A percentile compares a stretch with the other conserved stretches of the same genome.
These are phyloP conservation scores for Dryas octopetala DNA, from an alignment of 306 rosid genomes.

Conservation along the genomic window DNA sequence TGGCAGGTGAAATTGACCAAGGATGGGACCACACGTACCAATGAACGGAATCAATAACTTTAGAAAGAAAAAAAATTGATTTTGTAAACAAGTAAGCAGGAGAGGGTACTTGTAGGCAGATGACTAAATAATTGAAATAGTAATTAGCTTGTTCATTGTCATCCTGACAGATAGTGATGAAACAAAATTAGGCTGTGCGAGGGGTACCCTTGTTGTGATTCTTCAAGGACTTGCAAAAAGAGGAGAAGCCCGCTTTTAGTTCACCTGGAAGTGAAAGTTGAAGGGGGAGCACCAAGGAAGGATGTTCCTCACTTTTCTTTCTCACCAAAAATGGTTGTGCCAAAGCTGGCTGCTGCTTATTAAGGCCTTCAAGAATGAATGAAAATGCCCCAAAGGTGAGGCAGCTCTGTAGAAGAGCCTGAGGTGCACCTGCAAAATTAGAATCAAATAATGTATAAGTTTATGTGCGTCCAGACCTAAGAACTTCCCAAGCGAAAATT, in stretches of 20 bases:
- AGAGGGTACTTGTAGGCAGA: no score
- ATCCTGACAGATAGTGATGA: not conserved
- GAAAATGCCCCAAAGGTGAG: conserved; percentile 95
- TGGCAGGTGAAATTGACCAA: no score
- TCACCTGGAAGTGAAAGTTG: conserved; percentile 78
- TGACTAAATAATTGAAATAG: no score
- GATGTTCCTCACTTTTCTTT: conserved; percentile 31
- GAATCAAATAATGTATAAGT: not conserved
- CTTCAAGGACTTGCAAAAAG: conserved; percentile 63
- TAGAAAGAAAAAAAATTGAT: no score
- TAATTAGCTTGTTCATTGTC: no score
- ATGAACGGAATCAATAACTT: no score
- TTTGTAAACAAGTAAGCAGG: no score
- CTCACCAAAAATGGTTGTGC: conserved; percentile 66
- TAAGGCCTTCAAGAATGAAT: conserved; percentile 78
- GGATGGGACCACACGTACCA: no score
- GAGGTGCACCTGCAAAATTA: conserved; percentile 82
- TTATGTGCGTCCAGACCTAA: not conserved
- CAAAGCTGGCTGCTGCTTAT: conserved; percentile 91
- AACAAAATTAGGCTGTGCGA: conserved; percentile 38
- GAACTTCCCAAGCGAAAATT: not conserved
- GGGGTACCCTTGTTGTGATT: conserved; percentile 44
- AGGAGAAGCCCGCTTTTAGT: conserved; percentile 69
- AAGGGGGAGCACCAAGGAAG: conserved; percentile 58
- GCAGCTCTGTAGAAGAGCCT: conserved; percentile 90